These are phyloP conservation scores for Ceratocystis eucalypticola DNA, from an alignment of 2,329 filamentous ascomycete genomes.

Conservation along the genomic window DNA sequence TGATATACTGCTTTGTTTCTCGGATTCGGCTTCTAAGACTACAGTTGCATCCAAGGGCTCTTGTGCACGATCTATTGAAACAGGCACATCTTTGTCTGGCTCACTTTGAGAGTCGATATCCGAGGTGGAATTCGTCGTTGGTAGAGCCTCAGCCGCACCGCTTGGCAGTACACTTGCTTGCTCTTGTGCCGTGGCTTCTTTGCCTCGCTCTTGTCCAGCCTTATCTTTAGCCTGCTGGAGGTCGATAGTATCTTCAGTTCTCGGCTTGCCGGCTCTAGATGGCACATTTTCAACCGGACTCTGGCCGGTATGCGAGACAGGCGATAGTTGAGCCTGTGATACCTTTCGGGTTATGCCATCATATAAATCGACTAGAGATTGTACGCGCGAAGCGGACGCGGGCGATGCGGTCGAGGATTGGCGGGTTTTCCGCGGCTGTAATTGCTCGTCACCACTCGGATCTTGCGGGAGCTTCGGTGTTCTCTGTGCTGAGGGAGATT, in stretches of 20 bases:
- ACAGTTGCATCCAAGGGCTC: neutral
- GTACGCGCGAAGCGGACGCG: slow-evolving; percentile 25
- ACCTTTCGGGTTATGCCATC: slow-evolving; percentile 31
- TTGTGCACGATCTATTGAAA: neutral
- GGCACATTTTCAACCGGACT: neutral
- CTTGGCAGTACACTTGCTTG: neutral
- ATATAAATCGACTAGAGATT: slow-evolving; percentile 37
- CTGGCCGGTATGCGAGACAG: neutral
- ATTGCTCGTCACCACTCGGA: neutral
- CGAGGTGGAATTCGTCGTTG: neutral
- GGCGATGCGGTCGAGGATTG: slow-evolving; percentile 8
- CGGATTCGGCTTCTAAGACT: neutral
- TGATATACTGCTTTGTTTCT: neutral
- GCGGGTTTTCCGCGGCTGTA: slow-evolving; percentile 6
- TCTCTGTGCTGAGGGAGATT: neutral
- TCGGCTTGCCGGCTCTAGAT: neutral
- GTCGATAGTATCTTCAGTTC: neutral
- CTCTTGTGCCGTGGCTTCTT: neutral
- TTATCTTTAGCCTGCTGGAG: no score
- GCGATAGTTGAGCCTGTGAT: neutral
- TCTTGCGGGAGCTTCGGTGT: neutral
- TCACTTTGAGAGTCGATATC: neutral
- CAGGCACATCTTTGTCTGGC: neutral
- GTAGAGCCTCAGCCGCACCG: neutral
- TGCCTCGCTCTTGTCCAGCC: neutral